Evolutionary conservation across 1,284 basidiomycete species (phyloP).

Genomic region (Leccinum subfulvum): DNA sequence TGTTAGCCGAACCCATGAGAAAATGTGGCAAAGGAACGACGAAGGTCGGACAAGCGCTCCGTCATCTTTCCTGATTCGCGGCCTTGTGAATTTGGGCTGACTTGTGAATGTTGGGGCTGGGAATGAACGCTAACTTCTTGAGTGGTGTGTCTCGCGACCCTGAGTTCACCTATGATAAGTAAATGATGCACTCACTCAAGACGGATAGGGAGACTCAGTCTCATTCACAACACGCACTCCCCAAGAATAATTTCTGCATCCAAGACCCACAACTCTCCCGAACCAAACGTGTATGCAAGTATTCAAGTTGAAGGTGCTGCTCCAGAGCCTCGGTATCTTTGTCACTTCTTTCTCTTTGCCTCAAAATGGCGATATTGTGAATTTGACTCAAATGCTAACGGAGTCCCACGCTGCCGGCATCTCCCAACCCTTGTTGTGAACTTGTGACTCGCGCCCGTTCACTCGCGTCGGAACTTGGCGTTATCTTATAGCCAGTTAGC

Average conservation of each 20-base stretch:
- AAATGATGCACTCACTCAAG: background rate
- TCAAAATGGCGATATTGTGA: background rate
- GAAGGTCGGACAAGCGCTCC: background rate
- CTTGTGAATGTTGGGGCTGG: background rate
- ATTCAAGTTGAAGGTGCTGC: background rate
- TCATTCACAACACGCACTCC: background rate
- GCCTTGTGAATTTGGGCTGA: slow-evolving; percentile 4
- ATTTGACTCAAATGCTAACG: background rate
- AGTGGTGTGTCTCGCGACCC: background rate
- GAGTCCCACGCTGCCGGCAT: background rate
- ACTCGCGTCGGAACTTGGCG: background rate
- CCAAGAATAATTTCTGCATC: background rate
- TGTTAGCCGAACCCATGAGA: slow-evolving; percentile 10
- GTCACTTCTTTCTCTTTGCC: background rate
- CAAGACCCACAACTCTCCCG: background rate
- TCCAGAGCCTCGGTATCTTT: background rate
- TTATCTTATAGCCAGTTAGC: background rate
- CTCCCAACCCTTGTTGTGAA: background rate
- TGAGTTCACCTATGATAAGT: background rate
- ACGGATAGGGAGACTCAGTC: background rate
- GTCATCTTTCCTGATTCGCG: background rate
- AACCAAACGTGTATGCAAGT: background rate
- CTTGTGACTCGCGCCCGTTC: background rate
- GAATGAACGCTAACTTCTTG: background rate
- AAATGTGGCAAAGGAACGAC: slow-evolving; percentile 5